Evolutionary conservation across 148 eudicot species (phyloP), one percentile per base, ranked within the genome.

Genomic region (Pouteria glomerata): DNA sequence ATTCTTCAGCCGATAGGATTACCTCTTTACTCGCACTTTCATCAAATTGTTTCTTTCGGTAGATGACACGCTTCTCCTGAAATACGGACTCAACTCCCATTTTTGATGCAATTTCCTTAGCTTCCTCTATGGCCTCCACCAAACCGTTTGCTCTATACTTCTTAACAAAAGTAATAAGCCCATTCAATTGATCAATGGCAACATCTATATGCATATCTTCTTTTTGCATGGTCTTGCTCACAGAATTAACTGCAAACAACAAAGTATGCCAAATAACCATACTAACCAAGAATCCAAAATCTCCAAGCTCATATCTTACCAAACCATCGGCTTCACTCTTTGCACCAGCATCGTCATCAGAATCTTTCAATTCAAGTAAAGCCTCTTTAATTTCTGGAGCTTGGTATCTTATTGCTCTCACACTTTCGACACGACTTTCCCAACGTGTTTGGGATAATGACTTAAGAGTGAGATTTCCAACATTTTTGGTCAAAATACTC

Each of bases 361-460:
- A 0, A 8, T 48, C 18, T 48, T 8, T 1, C 18, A 16, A 11
- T 11, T 11, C 14, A 48, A 2, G 18, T 12, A 16, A 48, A 48
- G 53, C 0, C 7, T 11, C 1, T 48, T 15, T 48, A 8, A 48
- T 39, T 39, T 39, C 7, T 39, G 44, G 44, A 39, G 44, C 0
- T 39, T 39, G 44, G 10, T 4, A 39, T 39, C 10, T 39, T 39
- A 39, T 39, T 39, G 0, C 0, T 39, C 10, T 39, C 5, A 39
- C 44, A 39, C 44, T 39, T 39, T 0, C 44, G 10, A 59, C 47
- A 30, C n/a, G 34, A 59, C 57, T 0, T 39, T 0, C 0, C 0
- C 44, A 39, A 58, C 67, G 56, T 34, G 74, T 42, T 58, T 71
- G 56, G 23, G 66, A 42, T 47, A 71, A 59, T 42, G 55, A 19